Conservation (phyloP, 768 basidiomycete species). For the Hericium rajendrae region DNA sequence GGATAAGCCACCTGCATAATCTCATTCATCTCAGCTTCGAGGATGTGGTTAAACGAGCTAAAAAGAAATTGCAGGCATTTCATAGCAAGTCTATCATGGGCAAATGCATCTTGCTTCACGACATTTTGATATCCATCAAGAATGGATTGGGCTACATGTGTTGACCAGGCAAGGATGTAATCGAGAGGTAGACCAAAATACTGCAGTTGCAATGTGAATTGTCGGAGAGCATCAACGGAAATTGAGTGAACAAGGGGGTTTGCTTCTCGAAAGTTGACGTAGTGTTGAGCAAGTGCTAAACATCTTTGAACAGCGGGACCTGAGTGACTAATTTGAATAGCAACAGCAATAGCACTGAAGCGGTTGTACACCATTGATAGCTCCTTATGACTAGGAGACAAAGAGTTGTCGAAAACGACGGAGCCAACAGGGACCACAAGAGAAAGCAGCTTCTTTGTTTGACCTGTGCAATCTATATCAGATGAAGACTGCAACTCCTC, state of each 20-base stretch:
- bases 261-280: conserved; percentile 57
- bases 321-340: conserved; percentile 56
- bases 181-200: conserved; percentile 41
- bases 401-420: conserved; percentile 49
- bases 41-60: background rate
- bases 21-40: background rate
- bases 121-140: conserved; percentile 40
- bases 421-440: conserved; percentile 64
- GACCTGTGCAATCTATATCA: conserved; percentile 25
- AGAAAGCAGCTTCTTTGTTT: conserved; percentile 59
- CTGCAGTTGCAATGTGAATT: conserved; percentile 53
- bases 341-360: conserved; percentile 61
- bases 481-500: conserved; percentile 20
- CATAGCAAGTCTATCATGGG: background rate
- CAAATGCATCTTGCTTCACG: background rate
- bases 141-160: conserved; percentile 46
- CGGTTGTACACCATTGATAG: conserved; percentile 79
- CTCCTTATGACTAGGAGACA: conserved; percentile 41
- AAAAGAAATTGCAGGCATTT: background rate
- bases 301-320: conserved; percentile 37
- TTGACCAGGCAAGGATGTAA: conserved; percentile 53
- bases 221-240: conserved; percentile 67
- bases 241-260: conserved; percentile 56
- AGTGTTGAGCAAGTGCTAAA: conserved; percentile 55
- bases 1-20: background rate